These are phyloP conservation scores for Entomortierella lignicola DNA, from an alignment of 192 early-diverging fungal genomes.

Conservation along the genomic window DNA sequence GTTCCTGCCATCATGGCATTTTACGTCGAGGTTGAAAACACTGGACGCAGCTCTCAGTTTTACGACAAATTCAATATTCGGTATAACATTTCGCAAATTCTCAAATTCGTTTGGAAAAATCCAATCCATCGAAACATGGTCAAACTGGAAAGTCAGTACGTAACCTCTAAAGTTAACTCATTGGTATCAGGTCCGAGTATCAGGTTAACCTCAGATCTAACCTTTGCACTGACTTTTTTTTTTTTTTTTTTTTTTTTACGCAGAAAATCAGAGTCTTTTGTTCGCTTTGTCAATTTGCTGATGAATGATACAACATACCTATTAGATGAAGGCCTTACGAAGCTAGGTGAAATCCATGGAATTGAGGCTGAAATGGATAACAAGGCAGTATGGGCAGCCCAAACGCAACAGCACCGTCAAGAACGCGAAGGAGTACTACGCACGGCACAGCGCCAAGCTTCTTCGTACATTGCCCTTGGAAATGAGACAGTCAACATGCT, in stretches of 20 bases:
- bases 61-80: constrained; percentile 99
- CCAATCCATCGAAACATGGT: constrained; percentile 76
- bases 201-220: too few relatives aligned
- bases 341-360: constrained; percentile 84
- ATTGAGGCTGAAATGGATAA: constrained; percentile 85
- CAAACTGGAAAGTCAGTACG: constrained; percentile 68
- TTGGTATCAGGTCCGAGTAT: too few relatives aligned
- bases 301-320: constrained; percentile 98
- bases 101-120: constrained; percentile 85
- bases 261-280: constrained; percentile 76
- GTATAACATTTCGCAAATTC: constrained; percentile 93
- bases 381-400: constrained; percentile 57
- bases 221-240: too few relatives aligned
- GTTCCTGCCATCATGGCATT: constrained; percentile 88
- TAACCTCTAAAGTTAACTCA: not conserved
- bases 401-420: constrained; percentile 65
- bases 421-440: constrained; percentile 70
- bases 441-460: constrained; percentile 85
- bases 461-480: constrained; percentile 86
- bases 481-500: constrained; percentile 97
- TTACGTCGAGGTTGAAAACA: constrained; percentile 97
- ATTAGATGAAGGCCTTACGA: constrained; percentile 91
- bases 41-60: constrained; percentile 92
- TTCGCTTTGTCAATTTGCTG: constrained; percentile 87
- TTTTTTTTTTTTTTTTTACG: not conserved